Evolutionary conservation across 768 basidiomycete genomes (phyloP).

Genomic region (Tricholoma matsutake): DNA sequence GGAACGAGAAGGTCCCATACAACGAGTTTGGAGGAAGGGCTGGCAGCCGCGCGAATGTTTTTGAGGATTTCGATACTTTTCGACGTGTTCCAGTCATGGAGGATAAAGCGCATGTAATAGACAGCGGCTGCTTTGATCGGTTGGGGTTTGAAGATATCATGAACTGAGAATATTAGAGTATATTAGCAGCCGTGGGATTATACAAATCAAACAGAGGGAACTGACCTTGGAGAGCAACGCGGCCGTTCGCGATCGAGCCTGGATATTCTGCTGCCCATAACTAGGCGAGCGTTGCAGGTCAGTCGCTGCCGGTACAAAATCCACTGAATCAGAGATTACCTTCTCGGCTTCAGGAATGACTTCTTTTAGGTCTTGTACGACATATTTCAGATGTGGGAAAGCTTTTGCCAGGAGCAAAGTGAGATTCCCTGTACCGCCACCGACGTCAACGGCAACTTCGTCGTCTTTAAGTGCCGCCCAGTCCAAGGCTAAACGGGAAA

Average conservation of each 20-base stretch:
- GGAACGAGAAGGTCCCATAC: conserved; percentile 21
- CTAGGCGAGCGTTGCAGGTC: conserved; percentile 9
- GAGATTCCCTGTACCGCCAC: conserved; percentile 32
- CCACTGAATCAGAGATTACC: conserved; percentile 9
- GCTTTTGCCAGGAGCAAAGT: conserved; percentile 27
- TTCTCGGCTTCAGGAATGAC: conserved; percentile 23
- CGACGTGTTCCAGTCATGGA: conserved; percentile 30
- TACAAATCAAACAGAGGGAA: background rate
- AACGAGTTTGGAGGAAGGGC: conserved; percentile 20
- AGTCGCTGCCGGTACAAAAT: too few species aligned
- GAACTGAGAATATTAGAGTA: conserved; percentile 9
- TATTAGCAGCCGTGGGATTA: background rate
- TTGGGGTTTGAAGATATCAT: conserved; percentile 32
- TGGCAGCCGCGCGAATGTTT: conserved; percentile 21
- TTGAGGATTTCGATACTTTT: conserved; percentile 24
- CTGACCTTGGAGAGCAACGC: conserved; percentile 26
- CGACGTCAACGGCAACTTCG: conserved; percentile 30
- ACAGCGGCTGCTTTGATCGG: conserved; percentile 23
- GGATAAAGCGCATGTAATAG: conserved; percentile 26
- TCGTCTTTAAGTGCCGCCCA: conserved; percentile 14
- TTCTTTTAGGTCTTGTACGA: conserved; percentile 34
- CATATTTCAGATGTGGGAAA: conserved; percentile 28
- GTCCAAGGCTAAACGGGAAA: conserved; percentile 14
- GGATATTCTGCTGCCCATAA: conserved; percentile 25
- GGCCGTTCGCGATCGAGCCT: conserved; percentile 19